These are phyloP conservation scores for Cytospora mali DNA, from an alignment of 2,329 filamentous ascomycete genomes.

Conservation along the genomic window DNA sequence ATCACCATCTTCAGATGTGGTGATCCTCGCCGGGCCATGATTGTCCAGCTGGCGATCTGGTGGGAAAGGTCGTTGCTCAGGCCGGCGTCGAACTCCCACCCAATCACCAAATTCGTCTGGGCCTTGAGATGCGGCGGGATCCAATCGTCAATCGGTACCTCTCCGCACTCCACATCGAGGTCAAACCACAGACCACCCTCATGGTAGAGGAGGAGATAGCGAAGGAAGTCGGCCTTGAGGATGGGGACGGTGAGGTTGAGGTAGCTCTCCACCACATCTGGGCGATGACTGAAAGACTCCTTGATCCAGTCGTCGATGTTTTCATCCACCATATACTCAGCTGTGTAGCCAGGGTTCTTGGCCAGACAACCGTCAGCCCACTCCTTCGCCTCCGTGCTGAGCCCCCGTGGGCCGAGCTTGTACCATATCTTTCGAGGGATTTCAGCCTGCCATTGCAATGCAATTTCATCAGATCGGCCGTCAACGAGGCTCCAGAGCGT, in stretches of 20 bases:
- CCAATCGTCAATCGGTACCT: slow-evolving; percentile 39
- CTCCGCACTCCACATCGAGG: slow-evolving; percentile 42
- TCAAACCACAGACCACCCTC: slow-evolving; percentile 74
- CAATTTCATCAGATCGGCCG: too few species aligned
- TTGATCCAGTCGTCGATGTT: slow-evolving; percentile 56
- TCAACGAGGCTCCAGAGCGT: too few species aligned
- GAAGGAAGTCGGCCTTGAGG: slow-evolving; percentile 67
- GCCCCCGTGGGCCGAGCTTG: slow-evolving; percentile 41
- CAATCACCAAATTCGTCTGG: slow-evolving; percentile 32
- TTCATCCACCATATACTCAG: slow-evolving; percentile 35
- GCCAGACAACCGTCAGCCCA: slow-evolving; percentile 39
- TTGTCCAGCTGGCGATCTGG: slow-evolving; percentile 30
- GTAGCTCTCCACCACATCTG: slow-evolving; percentile 33
- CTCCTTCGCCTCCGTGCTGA: slow-evolving; percentile 34
- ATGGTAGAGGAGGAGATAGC: slow-evolving; percentile 72
- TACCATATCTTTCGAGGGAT: slow-evolving; percentile 39
- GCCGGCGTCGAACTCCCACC: slow-evolving; percentile 34
- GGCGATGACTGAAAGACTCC: slow-evolving; percentile 50
- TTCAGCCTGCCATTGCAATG: too few species aligned
- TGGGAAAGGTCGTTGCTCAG: background rate
- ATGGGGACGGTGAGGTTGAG: slow-evolving; percentile 37
- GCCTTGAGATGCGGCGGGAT: slow-evolving; percentile 32
- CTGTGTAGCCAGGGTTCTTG: slow-evolving; percentile 33
- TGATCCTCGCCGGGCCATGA: slow-evolving; percentile 26
- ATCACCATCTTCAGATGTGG: slow-evolving; percentile 24